A percentile compares a stretch with the other conserved stretches of the same genome.
phyloP scores from a whole-genome alignment of 306 rosid species.

The Psophocarpus tetragonolobus region DNA sequence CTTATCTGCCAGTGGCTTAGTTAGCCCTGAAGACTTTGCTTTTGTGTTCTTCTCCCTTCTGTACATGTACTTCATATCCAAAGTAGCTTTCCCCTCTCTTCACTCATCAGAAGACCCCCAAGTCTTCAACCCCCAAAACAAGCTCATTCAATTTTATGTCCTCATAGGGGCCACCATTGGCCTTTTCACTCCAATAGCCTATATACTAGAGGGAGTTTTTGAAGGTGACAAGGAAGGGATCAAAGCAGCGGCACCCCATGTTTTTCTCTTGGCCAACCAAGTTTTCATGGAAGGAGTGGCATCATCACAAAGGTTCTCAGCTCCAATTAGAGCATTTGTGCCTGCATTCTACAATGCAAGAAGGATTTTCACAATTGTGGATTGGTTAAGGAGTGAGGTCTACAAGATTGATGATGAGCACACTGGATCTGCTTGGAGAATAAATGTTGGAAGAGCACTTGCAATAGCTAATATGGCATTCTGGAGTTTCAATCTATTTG shows the following conservation, averaged over 20 bases:
- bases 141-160: slow-evolving; percentile 54
- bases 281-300: slow-evolving; percentile 89
- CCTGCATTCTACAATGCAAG: slow-evolving; percentile 73
- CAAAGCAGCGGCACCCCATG: slow-evolving; percentile 82
- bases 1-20: slow-evolving; percentile 79
- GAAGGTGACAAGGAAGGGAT: slow-evolving; percentile 81
- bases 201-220: slow-evolving; percentile 66
- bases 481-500: slow-evolving; percentile 90
- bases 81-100: slow-evolving; percentile 63
- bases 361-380: slow-evolving; percentile 67
- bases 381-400: slow-evolving; percentile 79
- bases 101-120: slow-evolving; percentile 42
- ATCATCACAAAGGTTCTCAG: slow-evolving; percentile 51
- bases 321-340: slow-evolving; percentile 72
- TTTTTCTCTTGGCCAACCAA: slow-evolving; percentile 79
- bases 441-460: slow-evolving; percentile 63
- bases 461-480: slow-evolving; percentile 80
- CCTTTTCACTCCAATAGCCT: slow-evolving; percentile 66
- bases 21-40: slow-evolving; percentile 61
- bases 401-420: slow-evolving; percentile 43
- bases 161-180: slow-evolving; percentile 58
- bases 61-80: slow-evolving; percentile 70
- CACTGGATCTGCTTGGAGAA: slow-evolving; percentile 55
- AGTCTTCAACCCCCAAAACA: slow-evolving; percentile 50
- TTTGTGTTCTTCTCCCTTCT: slow-evolving; percentile 57